A percentile compares a stretch with the other conserved stretches of the same genome.
phyloP scores from a whole-genome alignment of 805 yeast species.

The Kazachstania psychrophila region DNA sequence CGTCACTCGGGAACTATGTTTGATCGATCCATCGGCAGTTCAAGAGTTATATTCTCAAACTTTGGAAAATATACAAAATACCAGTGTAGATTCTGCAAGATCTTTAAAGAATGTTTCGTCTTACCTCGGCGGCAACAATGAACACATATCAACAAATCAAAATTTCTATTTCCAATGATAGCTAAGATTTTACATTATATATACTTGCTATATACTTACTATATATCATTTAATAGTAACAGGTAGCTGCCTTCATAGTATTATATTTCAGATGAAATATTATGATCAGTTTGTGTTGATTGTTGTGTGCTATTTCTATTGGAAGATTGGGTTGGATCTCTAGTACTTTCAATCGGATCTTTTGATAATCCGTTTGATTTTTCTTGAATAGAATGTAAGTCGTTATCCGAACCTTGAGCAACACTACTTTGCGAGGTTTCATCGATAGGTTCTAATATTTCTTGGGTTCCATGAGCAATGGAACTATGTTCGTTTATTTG shows the following conservation, averaged over 20 bases:
- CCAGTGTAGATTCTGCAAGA: background rate
- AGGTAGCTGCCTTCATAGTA: too few relatives aligned
- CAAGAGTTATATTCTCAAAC: background rate
- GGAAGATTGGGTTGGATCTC: too few relatives aligned
- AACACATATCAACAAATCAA: too few relatives aligned
- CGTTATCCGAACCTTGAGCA: slow-evolving; percentile 1
- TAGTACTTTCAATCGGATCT: slow-evolving; percentile 1
- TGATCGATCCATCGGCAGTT: background rate
- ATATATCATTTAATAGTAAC: too few relatives aligned
- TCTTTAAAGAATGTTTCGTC: slow-evolving; percentile 1
- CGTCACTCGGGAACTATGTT: background rate
- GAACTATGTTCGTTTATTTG: background rate
- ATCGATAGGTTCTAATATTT: slow-evolving; percentile 5
- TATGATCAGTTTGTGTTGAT: too few relatives aligned
- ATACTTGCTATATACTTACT: too few relatives aligned
- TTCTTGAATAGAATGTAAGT: slow-evolving; percentile 9
- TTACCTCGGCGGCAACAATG: background rate
- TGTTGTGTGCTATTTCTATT: too few relatives aligned
- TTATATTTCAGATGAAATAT: too few relatives aligned
- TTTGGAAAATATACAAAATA: background rate
- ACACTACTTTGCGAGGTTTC: slow-evolving; percentile 2
- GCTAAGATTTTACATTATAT: too few relatives aligned
- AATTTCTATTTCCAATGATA: too few relatives aligned
- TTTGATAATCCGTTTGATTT: slow-evolving; percentile 6
- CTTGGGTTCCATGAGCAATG: background rate